Percentiles rank a stretch among this genome's conserved stretches.
phyloP scores from a whole-genome alignment of 257 asterid species.

The Oldenlandia corymbosa region DNA sequence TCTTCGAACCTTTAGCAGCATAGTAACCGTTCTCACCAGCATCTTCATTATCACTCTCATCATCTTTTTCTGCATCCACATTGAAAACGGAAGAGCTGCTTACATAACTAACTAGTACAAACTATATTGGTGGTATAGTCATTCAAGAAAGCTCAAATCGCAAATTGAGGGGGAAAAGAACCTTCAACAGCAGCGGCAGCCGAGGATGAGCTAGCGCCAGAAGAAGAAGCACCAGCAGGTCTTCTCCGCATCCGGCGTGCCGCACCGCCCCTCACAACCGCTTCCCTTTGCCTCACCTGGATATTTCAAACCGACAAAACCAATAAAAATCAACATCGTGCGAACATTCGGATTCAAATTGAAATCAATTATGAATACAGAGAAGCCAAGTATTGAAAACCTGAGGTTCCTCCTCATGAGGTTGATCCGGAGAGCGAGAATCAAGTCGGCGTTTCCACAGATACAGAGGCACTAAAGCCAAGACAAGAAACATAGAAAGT shows the following conservation, averaged over 20 bases:
- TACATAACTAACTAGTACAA: not conserved
- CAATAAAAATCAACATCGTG: not conserved
- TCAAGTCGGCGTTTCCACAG: constrained; percentile 76
- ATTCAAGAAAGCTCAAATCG: too few relatives aligned
- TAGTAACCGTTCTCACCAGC: constrained; percentile 57
- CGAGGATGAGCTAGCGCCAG: constrained; percentile 69
- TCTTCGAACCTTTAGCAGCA: constrained; percentile 58
- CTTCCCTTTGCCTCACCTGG: constrained; percentile 55
- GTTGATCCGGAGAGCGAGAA: constrained; percentile 47
- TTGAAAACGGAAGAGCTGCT: not conserved
- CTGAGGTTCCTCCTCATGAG: constrained; percentile 63
- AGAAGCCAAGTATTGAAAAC: constrained; percentile 13
- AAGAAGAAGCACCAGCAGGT: constrained; percentile 42
- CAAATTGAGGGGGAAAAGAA: constrained; percentile 2
- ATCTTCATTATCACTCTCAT: constrained; percentile 86
- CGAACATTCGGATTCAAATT: too few relatives aligned
- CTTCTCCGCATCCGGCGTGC: constrained; percentile 79
- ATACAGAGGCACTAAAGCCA: constrained; percentile 73
- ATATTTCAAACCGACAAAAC: constrained; percentile 1
- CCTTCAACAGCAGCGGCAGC: constrained; percentile 68
- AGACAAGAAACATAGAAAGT: constrained; percentile 60
- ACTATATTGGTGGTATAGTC: not conserved
- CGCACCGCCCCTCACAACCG: constrained; percentile 62
- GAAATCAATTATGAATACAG: too few relatives aligned
- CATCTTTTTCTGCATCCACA: constrained; percentile 44